A percentile compares a stretch with the other conserved stretches of the same genome.
Conservation (phyloP, 139 green algal species). For the Micractinium sp. region DNA sequence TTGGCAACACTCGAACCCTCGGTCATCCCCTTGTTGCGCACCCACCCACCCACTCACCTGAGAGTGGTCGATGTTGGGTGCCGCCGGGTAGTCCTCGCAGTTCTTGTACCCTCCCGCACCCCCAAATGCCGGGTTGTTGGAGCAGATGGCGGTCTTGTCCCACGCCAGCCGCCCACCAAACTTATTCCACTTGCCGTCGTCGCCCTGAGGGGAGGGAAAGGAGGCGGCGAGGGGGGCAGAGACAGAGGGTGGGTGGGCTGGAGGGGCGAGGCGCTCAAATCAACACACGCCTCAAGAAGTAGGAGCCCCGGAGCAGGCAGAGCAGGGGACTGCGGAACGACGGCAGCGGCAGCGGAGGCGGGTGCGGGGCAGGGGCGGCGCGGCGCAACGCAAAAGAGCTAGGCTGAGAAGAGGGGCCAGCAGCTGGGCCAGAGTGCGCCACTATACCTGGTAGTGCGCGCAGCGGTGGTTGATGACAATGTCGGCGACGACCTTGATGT, state of each 20-base stretch:
- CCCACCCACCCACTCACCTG: slow-evolving; percentile 44
- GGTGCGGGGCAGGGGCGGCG: too few species aligned
- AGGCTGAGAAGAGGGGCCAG: too few species aligned
- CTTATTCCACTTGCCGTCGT: slow-evolving; percentile 84
- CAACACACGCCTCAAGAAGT: too few species aligned
- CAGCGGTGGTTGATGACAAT: slow-evolving; percentile 98
- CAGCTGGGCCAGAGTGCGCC: too few species aligned
- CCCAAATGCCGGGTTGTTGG: slow-evolving; percentile 88
- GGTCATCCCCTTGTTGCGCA: too few species aligned
- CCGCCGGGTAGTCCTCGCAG: slow-evolving; percentile 89
- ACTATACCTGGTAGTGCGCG: slow-evolving; percentile 67
- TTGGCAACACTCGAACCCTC: too few species aligned
- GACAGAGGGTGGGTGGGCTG: not conserved
- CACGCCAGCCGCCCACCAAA: slow-evolving; percentile 94
- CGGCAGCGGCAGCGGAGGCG: too few species aligned
- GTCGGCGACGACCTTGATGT: slow-evolving; percentile 79
- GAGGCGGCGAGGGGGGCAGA: not conserved
- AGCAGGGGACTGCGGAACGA: not conserved
- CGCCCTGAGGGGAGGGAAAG: slow-evolving; percentile 54
- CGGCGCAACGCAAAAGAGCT: too few species aligned
- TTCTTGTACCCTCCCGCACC: slow-evolving; percentile 81
- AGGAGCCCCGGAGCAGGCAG: not conserved
- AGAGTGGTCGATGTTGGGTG: slow-evolving; percentile 96
- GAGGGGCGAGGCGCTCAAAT: not conserved
- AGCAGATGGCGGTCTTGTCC: slow-evolving; percentile 84